Evolutionary conservation across 2,329 filamentous ascomycete genomes (phyloP), one percentile per base, ranked within the genome.

Genomic region (Magnaporthiopsis poae): DNA sequence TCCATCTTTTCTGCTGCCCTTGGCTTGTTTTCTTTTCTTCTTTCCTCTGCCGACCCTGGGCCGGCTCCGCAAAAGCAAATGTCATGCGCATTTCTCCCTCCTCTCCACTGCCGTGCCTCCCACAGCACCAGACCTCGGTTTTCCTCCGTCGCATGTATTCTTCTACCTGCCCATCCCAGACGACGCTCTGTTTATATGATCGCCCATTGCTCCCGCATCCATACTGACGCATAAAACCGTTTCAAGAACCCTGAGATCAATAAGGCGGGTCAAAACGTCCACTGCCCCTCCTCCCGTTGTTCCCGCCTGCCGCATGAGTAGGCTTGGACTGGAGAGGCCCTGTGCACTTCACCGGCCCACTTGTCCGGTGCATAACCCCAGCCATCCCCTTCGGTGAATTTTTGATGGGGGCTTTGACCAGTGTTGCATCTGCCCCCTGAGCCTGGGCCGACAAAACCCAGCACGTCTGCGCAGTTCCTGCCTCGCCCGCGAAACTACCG

Each of bases 201-300:
- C 46, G 46, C 21, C 46, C 21, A 56, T 3, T 25, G 21, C 46
- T 3, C n/a, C 27, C 36, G 52, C 35, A 11, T 39, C 35, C 67
- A 61, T 69, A 52, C 39, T 65, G 31, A 65, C 68, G 72, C 71
- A 73, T 71, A 71, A 73, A 63, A 68, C 69, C 71, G 71, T 73
- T 73, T 73, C 71, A 73, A 66, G 64, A 65, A 60, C 61, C 64
- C 65, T 65, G 68, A 66, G 65, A 56, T 46, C 66, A 35, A 61
- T 35, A 66, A 46, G 68, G 65, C 59, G 66, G 56, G 64, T 56
- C 46, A n/a, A 56, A 5, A 25, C n/a, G 18, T 25, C 46, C 46
- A 25, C 46, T 8, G 21, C 21, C 15, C 46, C 18, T 15, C 15
- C 39, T 46, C 3, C 46, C n/a, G 46, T 56, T 25, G 46, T 56